phyloP scores from a whole-genome alignment of 352 stramenopile species.

The Phytophthora chlamydospora region DNA sequence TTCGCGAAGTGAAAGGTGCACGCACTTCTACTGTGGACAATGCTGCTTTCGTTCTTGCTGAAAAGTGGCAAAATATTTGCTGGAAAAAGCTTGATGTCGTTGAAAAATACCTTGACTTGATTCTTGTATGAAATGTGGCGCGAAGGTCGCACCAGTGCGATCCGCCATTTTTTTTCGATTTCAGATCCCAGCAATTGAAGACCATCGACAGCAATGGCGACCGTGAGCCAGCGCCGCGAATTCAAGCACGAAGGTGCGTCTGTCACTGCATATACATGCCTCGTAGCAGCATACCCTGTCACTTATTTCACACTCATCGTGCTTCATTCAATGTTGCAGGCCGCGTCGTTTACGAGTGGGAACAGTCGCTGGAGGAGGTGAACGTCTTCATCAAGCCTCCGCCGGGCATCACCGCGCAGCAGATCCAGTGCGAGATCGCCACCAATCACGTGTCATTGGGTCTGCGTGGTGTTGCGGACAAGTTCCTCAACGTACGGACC shows the following conservation, averaged over 20 bases:
- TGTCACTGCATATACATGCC: neutral
- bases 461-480: slow-evolving; percentile 85
- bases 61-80: too few species aligned
- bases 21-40: too few species aligned
- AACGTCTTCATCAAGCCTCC: slow-evolving; percentile 96
- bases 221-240: slow-evolving; percentile 47
- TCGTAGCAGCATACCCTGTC: neutral
- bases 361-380: slow-evolving; percentile 95
- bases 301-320: neutral
- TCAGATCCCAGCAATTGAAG: slow-evolving; percentile 7
- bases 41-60: too few species aligned
- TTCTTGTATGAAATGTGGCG: slow-evolving; percentile 23
- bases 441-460: slow-evolving; percentile 91
- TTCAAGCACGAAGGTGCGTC: slow-evolving; percentile 76
- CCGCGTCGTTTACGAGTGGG: slow-evolving; percentile 96
- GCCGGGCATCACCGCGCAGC: slow-evolving; percentile 73
- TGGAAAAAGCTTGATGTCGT: neutral
- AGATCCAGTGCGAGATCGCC: slow-evolving; percentile 91
- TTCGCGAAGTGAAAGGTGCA: too few species aligned
- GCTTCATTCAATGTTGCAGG: slow-evolving; percentile 32
- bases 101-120: neutral
- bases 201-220: slow-evolving; percentile 40
- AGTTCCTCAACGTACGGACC: slow-evolving; percentile 91
- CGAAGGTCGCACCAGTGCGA: slow-evolving; percentile 42
- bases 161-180: slow-evolving; percentile 1